These are phyloP conservation scores for Paraphaeosphaeria sporulosa DNA, from an alignment of 2,329 filamentous ascomycete species.

Conservation along the genomic window DNA sequence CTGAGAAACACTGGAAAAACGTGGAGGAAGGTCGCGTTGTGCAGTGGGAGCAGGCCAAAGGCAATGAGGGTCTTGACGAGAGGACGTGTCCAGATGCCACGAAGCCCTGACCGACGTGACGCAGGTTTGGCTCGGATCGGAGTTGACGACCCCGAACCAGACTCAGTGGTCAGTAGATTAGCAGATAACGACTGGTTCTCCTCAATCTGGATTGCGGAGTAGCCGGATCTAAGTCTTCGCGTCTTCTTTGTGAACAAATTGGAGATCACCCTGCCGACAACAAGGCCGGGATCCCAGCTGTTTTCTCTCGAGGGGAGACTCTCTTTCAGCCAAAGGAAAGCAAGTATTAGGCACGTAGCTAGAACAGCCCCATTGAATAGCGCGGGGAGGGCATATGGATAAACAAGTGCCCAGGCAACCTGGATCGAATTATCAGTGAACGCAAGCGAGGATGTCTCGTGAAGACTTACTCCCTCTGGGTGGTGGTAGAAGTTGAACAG, in stretches of 20 bases:
- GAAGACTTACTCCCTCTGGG: slow-evolving; percentile 61
- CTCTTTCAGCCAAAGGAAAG: slow-evolving; percentile 72
- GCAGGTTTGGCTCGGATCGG: slow-evolving; percentile 60
- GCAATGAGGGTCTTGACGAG: slow-evolving; percentile 51
- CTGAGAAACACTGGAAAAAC: slow-evolving; percentile 57
- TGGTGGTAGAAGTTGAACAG: slow-evolving; percentile 61
- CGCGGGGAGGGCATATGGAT: slow-evolving; percentile 73
- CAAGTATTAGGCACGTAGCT: slow-evolving; percentile 59
- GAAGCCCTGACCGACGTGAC: slow-evolving; percentile 45
- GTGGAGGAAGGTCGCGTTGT: slow-evolving; percentile 56
- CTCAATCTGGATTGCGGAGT: slow-evolving; percentile 23
- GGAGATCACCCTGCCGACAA: slow-evolving; percentile 42
- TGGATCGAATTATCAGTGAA: not conserved
- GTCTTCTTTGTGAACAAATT: slow-evolving; percentile 34
- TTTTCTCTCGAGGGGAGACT: slow-evolving; percentile 44
- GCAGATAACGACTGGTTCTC: slow-evolving; percentile 19
- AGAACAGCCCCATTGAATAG: slow-evolving; percentile 69
- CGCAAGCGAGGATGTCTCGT: too few relatives aligned
- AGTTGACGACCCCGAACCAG: slow-evolving; percentile 14
- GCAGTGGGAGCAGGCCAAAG: slow-evolving; percentile 53
- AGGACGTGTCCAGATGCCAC: slow-evolving; percentile 52
- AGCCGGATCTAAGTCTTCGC: slow-evolving; percentile 19
- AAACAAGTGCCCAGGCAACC: slow-evolving; percentile 65
- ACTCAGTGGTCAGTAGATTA: slow-evolving; percentile 16
- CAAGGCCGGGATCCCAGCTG: slow-evolving; percentile 46